Base-by-base conservation (phyloP, 2,329 filamentous ascomycete species). In the Fonsecaea monophora region DNA sequence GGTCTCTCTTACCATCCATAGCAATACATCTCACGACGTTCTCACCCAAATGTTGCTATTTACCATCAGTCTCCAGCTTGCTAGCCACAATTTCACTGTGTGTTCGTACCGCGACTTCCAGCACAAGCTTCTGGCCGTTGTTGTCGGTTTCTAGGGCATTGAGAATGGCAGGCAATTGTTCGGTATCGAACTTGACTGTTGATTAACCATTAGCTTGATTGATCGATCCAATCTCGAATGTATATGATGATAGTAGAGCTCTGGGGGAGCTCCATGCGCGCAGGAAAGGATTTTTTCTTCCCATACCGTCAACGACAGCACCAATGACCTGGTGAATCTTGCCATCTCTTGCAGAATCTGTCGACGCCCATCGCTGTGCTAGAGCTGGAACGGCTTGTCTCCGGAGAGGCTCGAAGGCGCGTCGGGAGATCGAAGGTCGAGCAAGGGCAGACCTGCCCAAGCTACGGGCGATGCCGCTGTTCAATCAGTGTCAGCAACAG, bases 1-100 rank as follows among this genome's bases (percentile, higher is more conserved):
- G 18, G 65, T 65, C 55, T n/a, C 37, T 59, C 60, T 53, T 89
- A 96, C 94, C 95, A 85, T 99, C 95, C 95, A 99, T 99, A 85
- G 95, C 95, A 96, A 99, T 99, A 84, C 92, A 96, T 84, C 95
- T 90, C 82, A 99, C 95, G 81, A 97, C 92, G 87, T 92, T 97
- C 87, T 99, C 92, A 86, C 95, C 95, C 83, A 99, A 86, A 89
- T 98, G 95, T 97, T 99, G 95, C 93, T 97, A 40, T 18, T 13
- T 37, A 25, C 35, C 72, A 72, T 73, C 74, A 71, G 78, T 67
- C 55, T 60, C 12, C 10, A 53, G 53, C 38, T 53, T 58, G 56
- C 40, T 37, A 30, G 62, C 42, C 35, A 56, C 54, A 15, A 48
- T 38, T n/a, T 59, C 25, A 50, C 30, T 38, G 55, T 18, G 48